Percentiles rank a stretch among this genome's conserved stretches.
Conservation (phyloP, 805 yeast species). For the Debaryomyces tyrocola region DNA sequence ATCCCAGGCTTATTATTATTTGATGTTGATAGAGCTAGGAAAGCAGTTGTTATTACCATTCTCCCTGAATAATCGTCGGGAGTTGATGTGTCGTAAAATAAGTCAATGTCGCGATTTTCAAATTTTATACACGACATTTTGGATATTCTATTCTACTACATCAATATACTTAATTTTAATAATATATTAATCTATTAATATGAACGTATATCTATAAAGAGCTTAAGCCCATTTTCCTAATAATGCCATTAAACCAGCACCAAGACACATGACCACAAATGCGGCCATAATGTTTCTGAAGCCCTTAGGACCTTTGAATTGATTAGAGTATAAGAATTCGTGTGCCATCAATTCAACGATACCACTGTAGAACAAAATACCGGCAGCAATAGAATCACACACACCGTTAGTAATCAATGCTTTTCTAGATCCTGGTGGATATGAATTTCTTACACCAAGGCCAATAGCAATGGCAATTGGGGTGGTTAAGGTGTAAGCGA, state of each 20-base stretch:
- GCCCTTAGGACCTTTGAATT: constrained; percentile 61
- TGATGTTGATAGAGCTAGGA: no score
- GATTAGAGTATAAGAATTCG: constrained; percentile 64
- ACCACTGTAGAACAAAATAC: constrained; percentile 75
- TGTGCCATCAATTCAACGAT: constrained; percentile 78
- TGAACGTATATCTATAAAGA: background rate
- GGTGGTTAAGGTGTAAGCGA: constrained; percentile 55
- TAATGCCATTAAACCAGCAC: constrained; percentile 78
- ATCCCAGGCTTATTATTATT: background rate
- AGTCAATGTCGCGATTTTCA: background rate
- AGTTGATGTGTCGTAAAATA: no score
- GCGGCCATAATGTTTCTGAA: constrained; percentile 52
- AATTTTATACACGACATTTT: background rate
- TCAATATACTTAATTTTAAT: no score
- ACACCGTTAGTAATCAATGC: constrained; percentile 69
- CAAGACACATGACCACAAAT: constrained; percentile 54
- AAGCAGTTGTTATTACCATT: no score
- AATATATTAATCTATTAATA: background rate
- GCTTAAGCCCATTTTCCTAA: constrained; percentile 70
- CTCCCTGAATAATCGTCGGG: no score
- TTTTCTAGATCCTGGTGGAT: constrained; percentile 56
- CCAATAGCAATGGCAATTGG: constrained; percentile 82
- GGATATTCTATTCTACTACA: no score
- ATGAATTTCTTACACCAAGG: constrained; percentile 65
- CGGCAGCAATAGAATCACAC: constrained; percentile 75